Base-by-base conservation (phyloP, 75 land plant genomes). In the Pinus albicaulis region DNA sequence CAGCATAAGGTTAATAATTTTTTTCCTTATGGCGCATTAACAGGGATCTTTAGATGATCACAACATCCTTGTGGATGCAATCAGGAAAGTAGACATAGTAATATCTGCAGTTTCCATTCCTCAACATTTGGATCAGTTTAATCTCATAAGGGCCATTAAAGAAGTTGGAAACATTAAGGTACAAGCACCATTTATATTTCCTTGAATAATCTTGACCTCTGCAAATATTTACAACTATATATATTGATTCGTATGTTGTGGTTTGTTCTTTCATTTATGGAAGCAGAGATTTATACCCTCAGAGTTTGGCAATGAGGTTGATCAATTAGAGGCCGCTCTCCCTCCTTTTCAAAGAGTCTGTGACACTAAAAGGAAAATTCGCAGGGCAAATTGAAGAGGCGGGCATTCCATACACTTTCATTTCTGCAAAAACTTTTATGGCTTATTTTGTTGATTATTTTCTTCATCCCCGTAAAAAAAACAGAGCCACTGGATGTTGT, bases 231-330 rank as follows among this genome's bases (percentile, higher is more conserved):
- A n/a, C n/a, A 31, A 2, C 1, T 2, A 1, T 1, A 31, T 31
- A 31, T 31, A 31, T 31, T 31, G 31, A 31, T 31, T 31, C 31
- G 31, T 31, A 8, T 44, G 6, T 44, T 44, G 6, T 7, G 48
- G 10, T 7, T 44, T 8, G 7, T 5, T 8, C 48, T 5, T 44
- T 44, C 7, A 44, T 44, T 44, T 44, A 6, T 5, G 48, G 48
- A 44, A 44, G 48, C 79, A 89, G 91, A 81, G 91, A 57, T 83
- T 89, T 60, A 2, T 89, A 3, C 88, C 88, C 13, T 86, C 88
- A 4, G 88, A 89, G 61, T 89, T 75, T 76, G 88, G 86, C 5
- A 15, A 5, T 17, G 84, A 82, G 55, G 73, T 56, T 36, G 84
- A 78, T 19, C 77, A 74, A 44, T 68, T 78, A 15, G 59, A 13